Conservation (phyloP, 2,329 filamentous ascomycete genomes). For the Trichophyton benhamiae region DNA sequence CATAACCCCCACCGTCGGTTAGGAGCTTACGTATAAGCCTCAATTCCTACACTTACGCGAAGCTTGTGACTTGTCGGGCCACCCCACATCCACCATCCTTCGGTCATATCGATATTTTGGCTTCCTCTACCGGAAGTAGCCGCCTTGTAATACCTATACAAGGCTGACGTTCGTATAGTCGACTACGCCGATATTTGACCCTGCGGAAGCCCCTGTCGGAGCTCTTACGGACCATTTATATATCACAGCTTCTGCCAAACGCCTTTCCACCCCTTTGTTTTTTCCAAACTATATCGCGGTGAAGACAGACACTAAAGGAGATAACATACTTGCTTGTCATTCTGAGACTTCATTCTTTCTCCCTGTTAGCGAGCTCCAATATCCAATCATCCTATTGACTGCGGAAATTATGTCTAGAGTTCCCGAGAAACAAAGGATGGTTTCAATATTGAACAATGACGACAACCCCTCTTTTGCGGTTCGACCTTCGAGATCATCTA, state of each 20-base stretch:
- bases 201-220: not conserved
- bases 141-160: conserved; percentile 2
- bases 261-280: not conserved
- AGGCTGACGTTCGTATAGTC: not conserved
- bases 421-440: conserved; percentile 13
- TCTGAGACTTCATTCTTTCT: not conserved
- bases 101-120: not conserved
- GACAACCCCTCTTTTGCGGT: conserved; percentile 36
- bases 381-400: not conserved
- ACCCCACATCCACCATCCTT: not conserved
- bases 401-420: not conserved
- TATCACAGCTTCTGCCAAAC: not conserved
- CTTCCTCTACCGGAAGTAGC: not conserved
- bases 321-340: not conserved
- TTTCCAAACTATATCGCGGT: not conserved
- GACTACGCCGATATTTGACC: not conserved
- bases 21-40: not conserved
- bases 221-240: not conserved
- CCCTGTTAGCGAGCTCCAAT: not conserved
- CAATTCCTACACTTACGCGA: not conserved
- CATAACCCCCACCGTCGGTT: not conserved
- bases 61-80: not conserved
- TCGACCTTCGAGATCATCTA: conserved; percentile 18
- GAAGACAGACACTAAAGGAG: not conserved
- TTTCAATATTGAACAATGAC: conserved; percentile 38